phyloP scores from a whole-genome alignment of 129 eudicot species.

The Tanacetum coccineum region DNA sequence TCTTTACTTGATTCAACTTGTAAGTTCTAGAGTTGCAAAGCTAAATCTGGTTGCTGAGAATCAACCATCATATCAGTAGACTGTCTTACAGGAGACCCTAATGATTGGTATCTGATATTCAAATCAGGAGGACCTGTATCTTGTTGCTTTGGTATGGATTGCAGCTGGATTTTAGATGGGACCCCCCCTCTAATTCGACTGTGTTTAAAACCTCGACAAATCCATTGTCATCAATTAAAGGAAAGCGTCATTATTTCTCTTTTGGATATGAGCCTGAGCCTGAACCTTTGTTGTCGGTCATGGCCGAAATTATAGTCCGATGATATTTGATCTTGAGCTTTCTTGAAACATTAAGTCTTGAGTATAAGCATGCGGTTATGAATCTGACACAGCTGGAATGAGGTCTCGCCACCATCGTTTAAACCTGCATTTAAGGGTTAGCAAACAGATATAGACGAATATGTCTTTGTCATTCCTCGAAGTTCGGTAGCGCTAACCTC shows the following conservation, averaged over 20 bases:
- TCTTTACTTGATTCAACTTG: background rate
- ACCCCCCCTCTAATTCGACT: constrained; percentile 58
- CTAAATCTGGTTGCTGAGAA: constrained; percentile 97
- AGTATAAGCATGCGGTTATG: too few species aligned
- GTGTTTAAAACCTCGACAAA: constrained; percentile 73
- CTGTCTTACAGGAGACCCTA: constrained; percentile 80
- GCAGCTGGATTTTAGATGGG: constrained; percentile 46
- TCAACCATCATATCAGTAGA: constrained; percentile 65
- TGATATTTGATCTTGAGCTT: too few species aligned
- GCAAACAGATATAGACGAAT: too few species aligned
- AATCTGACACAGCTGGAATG: too few species aligned
- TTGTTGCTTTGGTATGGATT: constrained; percentile 63
- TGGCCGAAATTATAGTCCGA: constrained; percentile 41
- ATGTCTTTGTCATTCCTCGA: too few species aligned
- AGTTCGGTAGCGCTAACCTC: too few species aligned
- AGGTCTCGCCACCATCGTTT: too few species aligned
- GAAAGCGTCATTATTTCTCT: constrained; percentile 37
- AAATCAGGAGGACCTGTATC: constrained; percentile 79
- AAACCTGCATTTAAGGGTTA: too few species aligned
- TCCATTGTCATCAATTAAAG: constrained; percentile 66
- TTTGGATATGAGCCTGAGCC: constrained; percentile 38
- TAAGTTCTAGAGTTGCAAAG: constrained; percentile 65
- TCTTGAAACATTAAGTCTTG: too few species aligned
- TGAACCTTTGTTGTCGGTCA: constrained; percentile 39
- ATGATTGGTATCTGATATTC: constrained; percentile 72